Conservation (phyloP, 768 basidiomycete species). For the Collybiopsis luxurians region DNA sequence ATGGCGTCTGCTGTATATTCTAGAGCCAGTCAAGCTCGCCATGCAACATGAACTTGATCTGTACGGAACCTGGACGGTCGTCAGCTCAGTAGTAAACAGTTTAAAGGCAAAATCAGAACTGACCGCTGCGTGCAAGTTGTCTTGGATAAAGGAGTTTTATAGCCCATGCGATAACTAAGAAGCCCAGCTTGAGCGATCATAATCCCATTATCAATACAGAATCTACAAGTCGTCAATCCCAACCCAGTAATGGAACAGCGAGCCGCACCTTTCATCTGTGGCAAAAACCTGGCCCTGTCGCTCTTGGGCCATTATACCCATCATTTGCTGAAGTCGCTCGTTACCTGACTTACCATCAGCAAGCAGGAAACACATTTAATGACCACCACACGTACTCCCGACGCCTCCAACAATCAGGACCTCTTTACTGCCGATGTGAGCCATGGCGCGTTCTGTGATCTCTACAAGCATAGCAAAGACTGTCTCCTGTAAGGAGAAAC, state of each 20-base stretch:
- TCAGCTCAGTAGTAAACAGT: not conserved
- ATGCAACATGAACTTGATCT: slow-evolving; percentile 89
- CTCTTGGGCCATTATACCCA: slow-evolving; percentile 95
- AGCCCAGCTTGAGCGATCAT: slow-evolving; percentile 99
- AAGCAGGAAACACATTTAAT: no score
- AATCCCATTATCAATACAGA: slow-evolving; percentile 99
- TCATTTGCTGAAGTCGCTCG: slow-evolving; percentile 94
- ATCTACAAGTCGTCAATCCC: slow-evolving; percentile 47
- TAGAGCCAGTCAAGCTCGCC: slow-evolving; percentile 58
- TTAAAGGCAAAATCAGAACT: slow-evolving; percentile 11
- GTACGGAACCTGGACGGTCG: slow-evolving; percentile 73
- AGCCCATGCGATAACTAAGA: slow-evolving; percentile 88
- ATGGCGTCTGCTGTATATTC: no score
- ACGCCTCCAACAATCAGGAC: slow-evolving; percentile 98
- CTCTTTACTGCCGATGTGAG: slow-evolving; percentile 94
- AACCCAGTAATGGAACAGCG: not conserved
- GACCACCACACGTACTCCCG: slow-evolving; percentile 70
- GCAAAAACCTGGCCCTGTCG: slow-evolving; percentile 89
- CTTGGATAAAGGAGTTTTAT: slow-evolving; percentile 69
- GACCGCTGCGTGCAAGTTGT: slow-evolving; percentile 93
- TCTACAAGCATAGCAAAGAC: slow-evolving; percentile 98
- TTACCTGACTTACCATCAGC: slow-evolving; percentile 57
- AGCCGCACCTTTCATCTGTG: slow-evolving; percentile 82
- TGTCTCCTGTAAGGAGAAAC: slow-evolving; percentile 96
- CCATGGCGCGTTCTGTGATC: slow-evolving; percentile 99